phyloP scores from a whole-genome alignment of 1,139 yeast species.

The Geotrichum siamense region DNA sequence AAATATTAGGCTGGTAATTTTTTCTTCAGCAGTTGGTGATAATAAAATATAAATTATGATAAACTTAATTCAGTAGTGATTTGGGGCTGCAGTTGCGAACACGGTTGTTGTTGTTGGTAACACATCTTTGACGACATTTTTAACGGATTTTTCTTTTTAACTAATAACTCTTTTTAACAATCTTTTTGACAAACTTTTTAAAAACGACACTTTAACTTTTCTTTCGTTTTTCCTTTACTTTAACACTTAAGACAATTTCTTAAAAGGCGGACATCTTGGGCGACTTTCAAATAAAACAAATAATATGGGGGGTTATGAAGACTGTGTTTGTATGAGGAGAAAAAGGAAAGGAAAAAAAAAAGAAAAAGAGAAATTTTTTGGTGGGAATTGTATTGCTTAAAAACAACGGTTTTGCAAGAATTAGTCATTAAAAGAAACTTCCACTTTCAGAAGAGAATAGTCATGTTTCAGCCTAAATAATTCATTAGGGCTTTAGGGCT shows the following conservation, averaged over 20 bases:
- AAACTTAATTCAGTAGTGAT: constrained; percentile 8
- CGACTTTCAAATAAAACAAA: constrained; percentile 9
- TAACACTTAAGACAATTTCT: constrained; percentile 13
- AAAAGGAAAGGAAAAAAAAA: constrained; percentile 11
- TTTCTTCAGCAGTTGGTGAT: constrained; percentile 1
- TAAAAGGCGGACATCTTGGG: constrained; percentile 23
- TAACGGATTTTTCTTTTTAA: constrained; percentile 8
- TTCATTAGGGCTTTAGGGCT: constrained; percentile 10
- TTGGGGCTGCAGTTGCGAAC: constrained; percentile 16
- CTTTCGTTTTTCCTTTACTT: constrained; percentile 15
- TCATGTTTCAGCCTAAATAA: neutral
- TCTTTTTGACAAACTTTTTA: constrained; percentile 8
- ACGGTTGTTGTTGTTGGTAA: constrained; percentile 16
- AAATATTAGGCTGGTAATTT: neutral
- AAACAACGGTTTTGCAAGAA: neutral
- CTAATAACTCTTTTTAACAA: constrained; percentile 8
- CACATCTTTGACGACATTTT: constrained; percentile 19
- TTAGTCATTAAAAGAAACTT: neutral
- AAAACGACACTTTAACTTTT: constrained; percentile 13
- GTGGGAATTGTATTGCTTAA: constrained; percentile 10
- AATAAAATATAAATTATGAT: neutral
- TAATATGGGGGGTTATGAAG: constrained; percentile 5
- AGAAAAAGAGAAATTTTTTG: constrained; percentile 7
- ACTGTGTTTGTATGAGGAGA: constrained; percentile 6
- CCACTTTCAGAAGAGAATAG: neutral